Evolutionary conservation across 768 basidiomycete genomes (phyloP), one percentile per base, ranked within the genome.

Genomic region (Floccularia luteovirens): DNA sequence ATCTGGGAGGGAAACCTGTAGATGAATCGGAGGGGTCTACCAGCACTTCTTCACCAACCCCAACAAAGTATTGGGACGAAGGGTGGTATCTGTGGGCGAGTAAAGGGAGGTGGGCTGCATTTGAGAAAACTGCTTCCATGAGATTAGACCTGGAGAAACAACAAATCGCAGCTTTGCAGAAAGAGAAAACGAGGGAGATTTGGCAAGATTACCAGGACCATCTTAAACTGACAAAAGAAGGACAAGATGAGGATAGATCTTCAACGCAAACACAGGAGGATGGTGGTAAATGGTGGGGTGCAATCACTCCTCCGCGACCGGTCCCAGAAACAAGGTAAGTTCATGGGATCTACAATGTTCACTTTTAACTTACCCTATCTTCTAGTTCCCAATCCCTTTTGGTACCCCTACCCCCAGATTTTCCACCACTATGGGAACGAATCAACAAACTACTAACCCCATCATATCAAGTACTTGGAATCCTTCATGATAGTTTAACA

Each of bases 61-160:
- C 72, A 16, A 64, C 62, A 30, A 76, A 72, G 46, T 69, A 73
- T 49, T 89, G 85, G 85, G 69, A 83, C 41, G 75, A 79, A 49
- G 84, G 85, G 3, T 82, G 74, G 71, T 89, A 89, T 51, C 49
- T 89, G 30, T 87, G 83, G 82, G 70, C 74, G 37, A 72, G 74
- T 12, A 66, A 64, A 39, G 76, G 67, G 36, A 64, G 68, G 35
- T 65, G 63, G 54, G 74, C 70, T 8, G 66, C 71, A 5, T 63
- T 70, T 46, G 73, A 80, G 52, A 77, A 75, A 50, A 57, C 79
- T 36, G 59, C 72, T 13, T 63, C 67, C 36, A 86, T 88, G 83
- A 67, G 65, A 48, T 53, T 64, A 41, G 74, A 72, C 43, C 61
- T 88, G 31, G 67, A 66, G 41, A 53, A 56, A 34, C 82, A 84